These are phyloP conservation scores for Sarocladiaceae sp. DNA, from an alignment of 2,329 filamentous ascomycete species.

Conservation along the genomic window DNA sequence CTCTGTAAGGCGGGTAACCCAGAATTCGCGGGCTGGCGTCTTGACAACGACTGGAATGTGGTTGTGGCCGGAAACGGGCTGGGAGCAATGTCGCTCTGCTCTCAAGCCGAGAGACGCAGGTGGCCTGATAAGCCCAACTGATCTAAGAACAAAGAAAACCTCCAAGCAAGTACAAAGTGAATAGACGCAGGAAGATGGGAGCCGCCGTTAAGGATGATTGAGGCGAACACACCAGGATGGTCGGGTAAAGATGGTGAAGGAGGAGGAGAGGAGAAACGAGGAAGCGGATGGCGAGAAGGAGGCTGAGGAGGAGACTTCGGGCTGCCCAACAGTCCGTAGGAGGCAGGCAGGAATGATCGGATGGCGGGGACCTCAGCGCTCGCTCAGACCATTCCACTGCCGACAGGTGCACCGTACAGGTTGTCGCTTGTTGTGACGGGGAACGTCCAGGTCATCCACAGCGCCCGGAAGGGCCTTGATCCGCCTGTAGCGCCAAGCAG, in stretches of 20 bases:
- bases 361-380: no score
- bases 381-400: no score
- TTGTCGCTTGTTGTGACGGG: no score
- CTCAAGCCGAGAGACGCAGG: background rate
- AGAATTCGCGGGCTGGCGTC: background rate
- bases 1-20: background rate
- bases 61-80: constrained; percentile 8
- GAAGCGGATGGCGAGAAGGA: background rate
- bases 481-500: no score
- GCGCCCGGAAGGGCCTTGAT: no score
- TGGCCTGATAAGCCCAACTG: background rate
- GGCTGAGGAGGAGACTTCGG: background rate
- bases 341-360: no score
- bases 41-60: constrained; percentile 8
- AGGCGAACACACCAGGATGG: background rate
- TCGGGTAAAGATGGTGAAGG: background rate
- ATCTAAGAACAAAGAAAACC: background rate
- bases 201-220: background rate
- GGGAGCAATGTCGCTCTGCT: background rate
- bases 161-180: background rate
- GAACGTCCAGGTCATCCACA: no score
- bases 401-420: no score
- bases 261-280: background rate
- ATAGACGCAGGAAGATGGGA: background rate
- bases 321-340: no score